Evolutionary conservation across 257 asterid genomes (phyloP), one percentile per base, ranked within the genome.

Genomic region (Asclepias syriaca): DNA sequence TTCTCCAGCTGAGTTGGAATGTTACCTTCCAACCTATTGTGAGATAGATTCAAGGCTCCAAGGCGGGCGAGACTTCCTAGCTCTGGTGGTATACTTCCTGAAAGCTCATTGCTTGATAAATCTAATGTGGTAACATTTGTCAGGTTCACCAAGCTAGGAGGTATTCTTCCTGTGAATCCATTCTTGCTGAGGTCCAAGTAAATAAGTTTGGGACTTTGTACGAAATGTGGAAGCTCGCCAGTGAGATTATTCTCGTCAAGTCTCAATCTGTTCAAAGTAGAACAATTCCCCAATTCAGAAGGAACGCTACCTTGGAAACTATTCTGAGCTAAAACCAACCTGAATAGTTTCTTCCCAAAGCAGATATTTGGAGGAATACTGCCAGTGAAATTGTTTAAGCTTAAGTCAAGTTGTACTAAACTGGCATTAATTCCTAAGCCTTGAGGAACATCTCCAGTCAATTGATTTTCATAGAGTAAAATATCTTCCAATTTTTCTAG

Each of bases 341-440:
- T 87, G 69, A 22, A 46, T 81, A 91, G 69, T 77, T 80, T 79
- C 86, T 89, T 93, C 51, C 87, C 37, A 54, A 66, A 84, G 89
- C 98, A 93, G 72, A 93, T 84, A 69, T 80, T 74, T 3, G 92
- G 89, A 1, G 96, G 97, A 71, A 93, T 85, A 57, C 83, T 89
- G 67, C 98, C 98, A 1, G 82, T 74, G 83, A 93, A 93, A 70
- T 60, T 77, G 82, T 90, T 93, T 60, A 80, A 66, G 4, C 96
- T 82, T 73, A 90, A 78, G 66, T 93, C 97, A n/a, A 93, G 56
- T 65, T 11, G 29, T 1, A 59, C 75, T 60, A 93, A 81, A 87
- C 85, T 85, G 69, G 84, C 77, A 76, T 93, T 86, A 69, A 89
- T 64, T 70, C 98, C 98, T 83, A 90, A 80, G 16, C 90, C 86